A percentile compares a stretch with the other conserved stretches of the same genome.
Evolutionary conservation across 306 rosid genomes (phyloP).

Genomic region (Malus orientalis): DNA sequence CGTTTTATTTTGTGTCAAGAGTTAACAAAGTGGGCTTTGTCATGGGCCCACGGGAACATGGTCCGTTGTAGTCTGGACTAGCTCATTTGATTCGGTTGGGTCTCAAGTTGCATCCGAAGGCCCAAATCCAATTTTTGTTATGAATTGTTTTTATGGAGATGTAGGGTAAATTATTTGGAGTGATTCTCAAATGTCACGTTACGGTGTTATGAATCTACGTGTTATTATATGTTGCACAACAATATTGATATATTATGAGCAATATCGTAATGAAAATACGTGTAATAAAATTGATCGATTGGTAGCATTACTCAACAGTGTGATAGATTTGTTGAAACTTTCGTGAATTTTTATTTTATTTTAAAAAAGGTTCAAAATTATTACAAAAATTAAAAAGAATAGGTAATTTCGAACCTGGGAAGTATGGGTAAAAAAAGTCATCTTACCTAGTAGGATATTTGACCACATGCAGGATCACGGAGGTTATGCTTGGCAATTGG

Average conservation of each 20-base stretch:
- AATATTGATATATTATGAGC: background rate
- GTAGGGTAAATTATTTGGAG: too few species aligned
- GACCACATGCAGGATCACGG: too few species aligned
- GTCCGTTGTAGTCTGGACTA: background rate
- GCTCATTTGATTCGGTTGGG: background rate
- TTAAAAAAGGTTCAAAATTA: too few species aligned
- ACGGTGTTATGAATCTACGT: too few species aligned
- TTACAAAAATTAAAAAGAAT: rapidly evolving
- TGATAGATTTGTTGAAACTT: rapidly evolving
- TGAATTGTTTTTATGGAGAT: too few species aligned
- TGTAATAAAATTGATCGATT: background rate
- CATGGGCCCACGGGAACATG: background rate
- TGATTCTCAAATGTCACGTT: too few species aligned
- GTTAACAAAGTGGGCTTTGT: background rate
- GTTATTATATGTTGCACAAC: too few species aligned
- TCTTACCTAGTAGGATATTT: too few species aligned
- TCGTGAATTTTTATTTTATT: too few species aligned
- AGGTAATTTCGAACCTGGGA: too few species aligned
- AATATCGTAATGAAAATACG: too few species aligned
- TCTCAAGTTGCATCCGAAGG: background rate
- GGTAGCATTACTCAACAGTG: background rate
- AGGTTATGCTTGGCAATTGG: too few species aligned
- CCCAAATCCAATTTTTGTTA: background rate
- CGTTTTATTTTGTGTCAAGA: background rate
- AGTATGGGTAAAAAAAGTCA: rapidly evolving